Base-by-base conservation (phyloP, 106 monocot genomes). In the Acanthochlamys bracteata region DNA sequence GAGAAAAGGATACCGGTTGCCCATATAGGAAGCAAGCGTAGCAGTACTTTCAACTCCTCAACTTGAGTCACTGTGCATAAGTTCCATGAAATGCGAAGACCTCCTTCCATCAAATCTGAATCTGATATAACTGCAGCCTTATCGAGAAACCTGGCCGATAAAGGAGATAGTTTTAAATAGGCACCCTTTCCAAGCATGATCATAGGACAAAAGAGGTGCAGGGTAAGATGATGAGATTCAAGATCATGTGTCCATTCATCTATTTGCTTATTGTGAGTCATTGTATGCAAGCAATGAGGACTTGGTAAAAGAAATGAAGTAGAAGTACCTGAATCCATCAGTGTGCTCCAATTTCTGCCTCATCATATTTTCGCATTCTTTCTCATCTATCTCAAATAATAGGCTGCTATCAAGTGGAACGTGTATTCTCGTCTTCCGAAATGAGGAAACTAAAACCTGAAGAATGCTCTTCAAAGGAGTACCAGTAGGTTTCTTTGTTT, bases 1-100 rank as follows among this genome's bases (percentile, higher is more conserved):
- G 79, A 71, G 40, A 66, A 75, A 46, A 79, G 15, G 64, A 84
- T 59, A 22, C 71, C 62, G 1, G 81, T 67, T 0, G 55, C 62
- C 89, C 89, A 89, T 21, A 89, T 66, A 0, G 89, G 89, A 12
- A 89, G 65, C 58, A 89, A 21, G 13, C 89, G 69, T 0, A 76
- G 23, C 0, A 89, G 69, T 17, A 66, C 65, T 71, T 84, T 89
- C 11, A 82, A 42, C 56, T 89, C 81, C 49, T 82, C 84, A 10
- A 88, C 83, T 67, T 82, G 83, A 51, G 76, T 87, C 10, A 82
- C 74, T 2, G 79, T 82, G 55, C 86, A 86, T 20, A 74, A 43
- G 3, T 15, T 55, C 69, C 47, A 67, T 20, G 71, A 58, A 41
- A 14, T 59, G 7, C 9, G 21, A 19, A 10, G 26, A 13, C 60